phyloP scores from a whole-genome alignment of 768 basidiomycete species.

The Panaeolus papilionaceus region DNA sequence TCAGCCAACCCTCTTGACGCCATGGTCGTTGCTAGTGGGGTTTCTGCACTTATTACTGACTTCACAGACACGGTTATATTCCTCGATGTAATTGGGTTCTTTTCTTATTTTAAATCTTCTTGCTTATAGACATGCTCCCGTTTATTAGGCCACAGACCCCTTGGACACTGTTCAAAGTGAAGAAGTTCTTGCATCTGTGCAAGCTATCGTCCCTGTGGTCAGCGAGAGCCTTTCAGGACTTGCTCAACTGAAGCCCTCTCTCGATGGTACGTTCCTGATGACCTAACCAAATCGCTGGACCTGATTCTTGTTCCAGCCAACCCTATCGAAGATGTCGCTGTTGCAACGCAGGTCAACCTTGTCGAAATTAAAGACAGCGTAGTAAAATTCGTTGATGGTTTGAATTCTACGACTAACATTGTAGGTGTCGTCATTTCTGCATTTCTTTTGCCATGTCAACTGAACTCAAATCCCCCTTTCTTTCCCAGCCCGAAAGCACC shows the following conservation, averaged over 20 bases:
- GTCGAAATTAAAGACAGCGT: constrained; percentile 7
- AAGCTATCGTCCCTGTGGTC: background rate
- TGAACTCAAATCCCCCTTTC: background rate
- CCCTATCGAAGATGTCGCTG: background rate
- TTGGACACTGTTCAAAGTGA: background rate
- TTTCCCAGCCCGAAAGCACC: background rate
- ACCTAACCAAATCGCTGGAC: background rate
- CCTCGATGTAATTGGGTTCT: background rate
- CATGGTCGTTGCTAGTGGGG: background rate
- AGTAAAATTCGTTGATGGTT: constrained; percentile 2
- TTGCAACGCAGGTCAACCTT: background rate
- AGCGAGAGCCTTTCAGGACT: background rate
- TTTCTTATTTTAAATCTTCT: background rate
- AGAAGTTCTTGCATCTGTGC: constrained; percentile 1
- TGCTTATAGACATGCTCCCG: background rate
- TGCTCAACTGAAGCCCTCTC: background rate
- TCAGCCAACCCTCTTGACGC: background rate
- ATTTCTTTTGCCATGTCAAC: background rate
- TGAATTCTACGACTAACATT: background rate
- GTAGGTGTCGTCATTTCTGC: background rate
- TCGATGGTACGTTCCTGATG: background rate
- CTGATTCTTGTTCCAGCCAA: background rate
- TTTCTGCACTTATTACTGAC: constrained; percentile 6
- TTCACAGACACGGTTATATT: constrained; percentile 1
- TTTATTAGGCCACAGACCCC: background rate